Conservation (phyloP, 176 grass and related monocot genomes). For the Ensete ventricosum region DNA sequence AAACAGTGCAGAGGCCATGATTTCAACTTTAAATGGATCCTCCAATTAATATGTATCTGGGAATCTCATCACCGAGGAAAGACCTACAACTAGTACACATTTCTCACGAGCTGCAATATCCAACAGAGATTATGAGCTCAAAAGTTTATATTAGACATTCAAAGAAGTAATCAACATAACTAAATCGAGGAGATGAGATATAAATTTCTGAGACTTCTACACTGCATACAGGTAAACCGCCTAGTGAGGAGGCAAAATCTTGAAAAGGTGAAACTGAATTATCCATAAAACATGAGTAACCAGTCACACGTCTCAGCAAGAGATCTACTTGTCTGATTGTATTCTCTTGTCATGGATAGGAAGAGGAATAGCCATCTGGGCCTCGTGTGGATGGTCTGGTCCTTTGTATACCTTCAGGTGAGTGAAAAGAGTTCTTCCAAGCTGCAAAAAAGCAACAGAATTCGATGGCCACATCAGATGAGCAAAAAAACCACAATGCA, state of each 20-base stretch:
- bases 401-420: constrained; percentile 98
- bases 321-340: constrained; percentile 22
- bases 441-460: constrained; percentile 35
- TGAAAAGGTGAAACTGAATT: not conserved
- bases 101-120: no score
- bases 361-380: constrained; percentile 71
- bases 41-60: no score
- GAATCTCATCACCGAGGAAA: no score
- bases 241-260: not conserved
- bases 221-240: not conserved
- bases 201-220: not conserved
- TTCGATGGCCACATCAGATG: not conserved
- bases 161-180: no score
- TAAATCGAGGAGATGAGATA: not conserved
- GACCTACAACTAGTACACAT: no score
- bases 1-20: no score
- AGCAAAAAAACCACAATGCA: no score
- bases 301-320: no score
- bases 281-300: not conserved
- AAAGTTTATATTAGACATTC: no score
- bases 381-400: constrained; percentile 74
- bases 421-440: constrained; percentile 87
- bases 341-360: constrained; percentile 94
- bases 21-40: no score
- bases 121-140: no score